Conservation (phyloP, 306 rosid genomes). For the Phaseolus lunatus region DNA sequence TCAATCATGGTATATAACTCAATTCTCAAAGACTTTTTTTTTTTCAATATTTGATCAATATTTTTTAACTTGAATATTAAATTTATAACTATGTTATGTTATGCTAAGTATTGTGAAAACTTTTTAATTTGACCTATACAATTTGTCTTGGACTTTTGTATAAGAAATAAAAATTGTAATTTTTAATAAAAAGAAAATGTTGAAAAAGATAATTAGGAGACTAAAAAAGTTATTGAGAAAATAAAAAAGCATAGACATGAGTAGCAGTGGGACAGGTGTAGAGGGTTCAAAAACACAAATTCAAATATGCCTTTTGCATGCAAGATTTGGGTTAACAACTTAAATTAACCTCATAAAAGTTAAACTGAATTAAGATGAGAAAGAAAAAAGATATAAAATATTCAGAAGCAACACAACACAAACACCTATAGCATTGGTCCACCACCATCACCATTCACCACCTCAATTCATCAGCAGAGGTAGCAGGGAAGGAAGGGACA, state of each 20-base stretch:
- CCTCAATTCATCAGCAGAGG: constrained; percentile 49
- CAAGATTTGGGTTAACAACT: constrained; percentile 30
- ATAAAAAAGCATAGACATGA: background rate
- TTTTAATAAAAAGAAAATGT: too few species aligned
- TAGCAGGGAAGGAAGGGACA: constrained; percentile 28
- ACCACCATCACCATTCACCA: constrained; percentile 49
- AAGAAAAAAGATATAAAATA: background rate
- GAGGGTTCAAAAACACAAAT: constrained; percentile 1
- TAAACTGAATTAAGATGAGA: constrained; percentile 6
- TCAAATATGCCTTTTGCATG: constrained; percentile 29
- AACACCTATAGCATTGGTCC: constrained; percentile 42
- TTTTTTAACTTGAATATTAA: too few species aligned
- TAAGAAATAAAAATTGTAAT: too few species aligned
- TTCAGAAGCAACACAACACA: constrained; percentile 6
- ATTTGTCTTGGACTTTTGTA: too few species aligned
- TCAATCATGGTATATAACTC: too few species aligned
- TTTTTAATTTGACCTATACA: too few species aligned
- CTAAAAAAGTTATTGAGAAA: background rate
- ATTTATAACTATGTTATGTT: too few species aligned
- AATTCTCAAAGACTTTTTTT: too few species aligned
- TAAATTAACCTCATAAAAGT: constrained; percentile 18
- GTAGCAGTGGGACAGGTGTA: background rate
- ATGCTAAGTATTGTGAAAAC: too few species aligned
- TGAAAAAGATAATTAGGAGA: background rate
- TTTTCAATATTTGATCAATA: too few species aligned